phyloP scores from a whole-genome alignment of 2,329 filamentous ascomycete genomes.

The Pseudogymnoascus sp. region DNA sequence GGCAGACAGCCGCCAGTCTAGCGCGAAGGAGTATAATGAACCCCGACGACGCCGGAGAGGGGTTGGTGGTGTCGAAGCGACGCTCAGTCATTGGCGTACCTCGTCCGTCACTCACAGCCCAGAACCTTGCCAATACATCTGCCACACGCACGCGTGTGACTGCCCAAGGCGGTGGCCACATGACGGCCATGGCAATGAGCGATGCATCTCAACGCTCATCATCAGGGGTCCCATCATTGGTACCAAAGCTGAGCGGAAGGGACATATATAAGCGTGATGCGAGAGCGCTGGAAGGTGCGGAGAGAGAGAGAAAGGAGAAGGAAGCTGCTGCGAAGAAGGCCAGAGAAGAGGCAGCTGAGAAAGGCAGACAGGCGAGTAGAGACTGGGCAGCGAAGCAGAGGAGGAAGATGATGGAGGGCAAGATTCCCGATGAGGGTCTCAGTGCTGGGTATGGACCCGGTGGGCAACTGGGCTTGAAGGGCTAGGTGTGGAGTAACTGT shows the following conservation, averaged over 20 bases:
- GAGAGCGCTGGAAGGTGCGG: slow-evolving; percentile 38
- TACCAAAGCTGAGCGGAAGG: slow-evolving; percentile 34
- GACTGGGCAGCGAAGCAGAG: slow-evolving; percentile 56
- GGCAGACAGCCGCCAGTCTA: slow-evolving; percentile 52
- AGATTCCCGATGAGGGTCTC: slow-evolving; percentile 19
- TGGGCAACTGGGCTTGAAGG: slow-evolving; percentile 21
- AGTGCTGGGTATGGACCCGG: slow-evolving; percentile 22
- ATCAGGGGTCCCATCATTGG: not conserved
- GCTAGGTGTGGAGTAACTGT: not conserved
- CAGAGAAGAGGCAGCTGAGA: slow-evolving; percentile 54
- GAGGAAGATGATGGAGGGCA: slow-evolving; percentile 20
- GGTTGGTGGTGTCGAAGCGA: slow-evolving; percentile 22
- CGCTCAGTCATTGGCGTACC: slow-evolving; percentile 26
- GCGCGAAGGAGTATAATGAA: slow-evolving; percentile 38
- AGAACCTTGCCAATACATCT: slow-evolving; percentile 27
- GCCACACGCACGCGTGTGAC: slow-evolving; percentile 23
- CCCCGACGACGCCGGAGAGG: slow-evolving; percentile 16
- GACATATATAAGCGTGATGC: slow-evolving; percentile 50
- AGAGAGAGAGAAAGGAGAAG: slow-evolving; percentile 47
- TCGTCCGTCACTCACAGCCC: slow-evolving; percentile 29
- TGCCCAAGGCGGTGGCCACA: slow-evolving; percentile 7
- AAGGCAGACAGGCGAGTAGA: slow-evolving; percentile 50
- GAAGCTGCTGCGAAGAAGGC: slow-evolving; percentile 48
- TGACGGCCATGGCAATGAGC: not conserved
- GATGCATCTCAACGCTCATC: not conserved